These are phyloP conservation scores for Phialemoniopsis sp. DNA, from an alignment of 2,329 filamentous ascomycete species.

Conservation along the genomic window DNA sequence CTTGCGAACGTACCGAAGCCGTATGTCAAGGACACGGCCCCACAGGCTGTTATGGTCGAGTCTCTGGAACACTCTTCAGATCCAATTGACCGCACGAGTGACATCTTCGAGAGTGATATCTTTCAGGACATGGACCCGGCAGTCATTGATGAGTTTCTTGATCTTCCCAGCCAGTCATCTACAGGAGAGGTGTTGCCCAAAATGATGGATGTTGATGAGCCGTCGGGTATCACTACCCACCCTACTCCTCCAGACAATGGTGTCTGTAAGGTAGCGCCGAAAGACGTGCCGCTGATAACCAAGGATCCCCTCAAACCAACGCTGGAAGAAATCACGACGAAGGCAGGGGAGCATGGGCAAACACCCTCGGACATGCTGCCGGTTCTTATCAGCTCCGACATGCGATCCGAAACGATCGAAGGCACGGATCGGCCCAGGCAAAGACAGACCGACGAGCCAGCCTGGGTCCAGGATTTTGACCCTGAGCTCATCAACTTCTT, in stretches of 20 bases:
- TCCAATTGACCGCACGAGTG: slow-evolving; percentile 3
- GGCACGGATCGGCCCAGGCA: background rate
- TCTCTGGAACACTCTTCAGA: background rate
- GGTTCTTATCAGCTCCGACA: background rate
- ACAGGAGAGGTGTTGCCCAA: background rate
- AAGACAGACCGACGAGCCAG: slow-evolving; percentile 9
- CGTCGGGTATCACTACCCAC: no score
- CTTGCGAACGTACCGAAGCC: background rate
- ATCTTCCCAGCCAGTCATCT: no score
- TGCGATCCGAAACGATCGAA: background rate
- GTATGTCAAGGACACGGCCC: background rate
- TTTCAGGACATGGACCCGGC: background rate
- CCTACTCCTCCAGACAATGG: no score
- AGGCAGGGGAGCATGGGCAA: no score
- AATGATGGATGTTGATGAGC: background rate
- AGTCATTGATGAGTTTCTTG: background rate
- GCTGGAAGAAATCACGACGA: no score
- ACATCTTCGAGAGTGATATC: background rate
- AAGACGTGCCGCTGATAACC: no score
- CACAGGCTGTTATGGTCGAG: background rate
- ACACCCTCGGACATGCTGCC: background rate
- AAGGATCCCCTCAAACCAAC: no score
- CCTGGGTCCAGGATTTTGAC: slow-evolving; percentile 16
- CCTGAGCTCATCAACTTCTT: slow-evolving; percentile 18
- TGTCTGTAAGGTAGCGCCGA: no score